Evolutionary conservation across 371 early-diverging fungal species (phyloP).

Genomic region (Polyrhizophydium stewartii): DNA sequence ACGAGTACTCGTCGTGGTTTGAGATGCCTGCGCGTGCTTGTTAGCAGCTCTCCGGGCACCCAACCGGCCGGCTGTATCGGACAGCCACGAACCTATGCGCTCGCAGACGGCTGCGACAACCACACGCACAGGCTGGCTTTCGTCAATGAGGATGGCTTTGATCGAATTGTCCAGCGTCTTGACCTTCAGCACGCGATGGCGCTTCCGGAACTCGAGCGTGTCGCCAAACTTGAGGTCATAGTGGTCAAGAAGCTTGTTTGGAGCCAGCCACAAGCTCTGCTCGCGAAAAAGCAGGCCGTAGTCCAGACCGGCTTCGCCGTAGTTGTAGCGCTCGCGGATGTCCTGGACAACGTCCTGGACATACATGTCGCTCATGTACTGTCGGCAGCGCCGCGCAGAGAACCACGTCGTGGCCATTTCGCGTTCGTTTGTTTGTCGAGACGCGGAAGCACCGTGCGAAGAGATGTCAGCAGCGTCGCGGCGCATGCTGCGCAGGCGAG

Average conservation of each 20-base stretch:
- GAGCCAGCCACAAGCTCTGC: conserved; percentile 42
- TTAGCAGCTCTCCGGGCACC: too few relatives aligned
- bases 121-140: conserved; percentile 29
- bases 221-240: conserved; percentile 52
- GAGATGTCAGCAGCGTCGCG: too few relatives aligned
- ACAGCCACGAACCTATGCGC: conserved; percentile 35
- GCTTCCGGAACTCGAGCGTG: conserved; percentile 48
- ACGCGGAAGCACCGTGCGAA: too few relatives aligned
- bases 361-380: conserved; percentile 40
- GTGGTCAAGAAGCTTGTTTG: conserved; percentile 41
- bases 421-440: background rate
- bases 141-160: conserved; percentile 52
- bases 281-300: conserved; percentile 47
- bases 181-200: conserved; percentile 46
- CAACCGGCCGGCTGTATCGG: too few relatives aligned
- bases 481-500: too few relatives aligned
- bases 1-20: conserved; percentile 5
- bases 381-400: background rate
- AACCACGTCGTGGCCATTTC: background rate
- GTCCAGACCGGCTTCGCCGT: conserved; percentile 39
- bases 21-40: background rate
- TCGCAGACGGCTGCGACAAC: conserved; percentile 46
- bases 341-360: conserved; percentile 48
- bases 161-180: conserved; percentile 44
- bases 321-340: conserved; percentile 42